Evolutionary conservation across 2,329 filamentous ascomycete genomes (phyloP).

Genomic region (Botrytis squamosa): DNA sequence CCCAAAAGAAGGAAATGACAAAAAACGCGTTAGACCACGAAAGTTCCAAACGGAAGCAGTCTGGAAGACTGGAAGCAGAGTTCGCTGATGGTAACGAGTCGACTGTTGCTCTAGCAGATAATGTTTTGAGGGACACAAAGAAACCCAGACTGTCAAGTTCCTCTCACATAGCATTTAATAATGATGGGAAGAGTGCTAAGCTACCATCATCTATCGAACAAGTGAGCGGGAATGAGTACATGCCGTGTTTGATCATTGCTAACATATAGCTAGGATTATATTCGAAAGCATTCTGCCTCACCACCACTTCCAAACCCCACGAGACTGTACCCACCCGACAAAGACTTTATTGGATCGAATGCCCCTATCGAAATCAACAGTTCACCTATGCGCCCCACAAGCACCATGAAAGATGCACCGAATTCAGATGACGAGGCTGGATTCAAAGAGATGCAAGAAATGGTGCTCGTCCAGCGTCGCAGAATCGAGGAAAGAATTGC

Average conservation of each 20-base stretch:
- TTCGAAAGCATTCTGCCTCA: no score
- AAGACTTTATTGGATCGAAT: not conserved
- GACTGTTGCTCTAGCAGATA: not conserved
- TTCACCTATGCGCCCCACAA: not conserved
- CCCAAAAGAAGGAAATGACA: not conserved
- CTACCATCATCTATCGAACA: fast-evolving
- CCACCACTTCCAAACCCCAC: no score
- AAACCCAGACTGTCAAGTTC: not conserved
- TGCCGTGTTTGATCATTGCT: not conserved
- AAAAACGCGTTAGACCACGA: not conserved
- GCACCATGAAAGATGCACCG: no score
- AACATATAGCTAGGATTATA: not conserved
- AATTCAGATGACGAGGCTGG: not conserved
- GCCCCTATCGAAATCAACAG: not conserved
- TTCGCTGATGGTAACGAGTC: not conserved
- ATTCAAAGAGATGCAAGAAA: not conserved
- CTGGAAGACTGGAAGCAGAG: no score
- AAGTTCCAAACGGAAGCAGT: not conserved
- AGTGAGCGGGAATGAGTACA: not conserved
- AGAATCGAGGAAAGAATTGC: not conserved
- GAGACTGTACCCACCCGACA: no score
- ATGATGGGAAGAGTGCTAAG: not conserved
- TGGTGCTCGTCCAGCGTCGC: not conserved
- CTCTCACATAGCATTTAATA: not conserved
- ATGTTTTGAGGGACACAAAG: not conserved